These are phyloP conservation scores for Aspergillus diversus DNA, from an alignment of 495 filamentous ascomycete genomes.

Conservation along the genomic window DNA sequence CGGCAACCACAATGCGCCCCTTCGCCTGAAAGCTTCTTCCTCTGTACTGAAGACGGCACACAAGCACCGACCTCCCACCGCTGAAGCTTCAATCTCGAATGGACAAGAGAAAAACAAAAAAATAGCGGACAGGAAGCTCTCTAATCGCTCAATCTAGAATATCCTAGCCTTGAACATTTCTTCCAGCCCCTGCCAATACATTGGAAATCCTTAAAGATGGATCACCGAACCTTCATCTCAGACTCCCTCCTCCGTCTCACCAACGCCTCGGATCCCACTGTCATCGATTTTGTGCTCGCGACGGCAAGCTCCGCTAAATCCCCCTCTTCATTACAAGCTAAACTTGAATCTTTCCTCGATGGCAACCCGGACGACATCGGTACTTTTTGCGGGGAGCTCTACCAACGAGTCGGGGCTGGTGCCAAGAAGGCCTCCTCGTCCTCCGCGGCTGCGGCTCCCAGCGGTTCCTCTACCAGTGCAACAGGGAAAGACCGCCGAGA, in stretches of 20 bases:
- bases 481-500: slow-evolving; percentile 22
- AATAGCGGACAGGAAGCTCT: too few species aligned
- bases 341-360: slow-evolving; percentile 58
- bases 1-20: not conserved
- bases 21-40: not conserved
- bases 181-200: too few species aligned
- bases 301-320: slow-evolving; percentile 61
- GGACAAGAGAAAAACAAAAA: too few species aligned
- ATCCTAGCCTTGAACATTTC: too few species aligned
- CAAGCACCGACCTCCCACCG: not conserved
- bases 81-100: too few species aligned
- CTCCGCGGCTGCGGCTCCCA: slow-evolving; percentile 9
- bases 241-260: slow-evolving; percentile 55
- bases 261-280: slow-evolving; percentile 62
- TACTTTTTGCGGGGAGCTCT: slow-evolving; percentile 58
- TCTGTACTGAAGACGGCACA: not conserved
- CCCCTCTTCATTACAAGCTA: slow-evolving; percentile 53
- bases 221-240: slow-evolving; percentile 50
- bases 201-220: slow-evolving; percentile 30
- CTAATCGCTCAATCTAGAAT: too few species aligned
- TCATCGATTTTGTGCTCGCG: slow-evolving; percentile 65
- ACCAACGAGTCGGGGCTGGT: slow-evolving; percentile 45
- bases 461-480: not conserved
- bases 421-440: slow-evolving; percentile 12
- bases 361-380: slow-evolving; percentile 51